phyloP scores from a whole-genome alignment of 192 early-diverging fungal genomes.

The Umbelopsis isabellina region DNA sequence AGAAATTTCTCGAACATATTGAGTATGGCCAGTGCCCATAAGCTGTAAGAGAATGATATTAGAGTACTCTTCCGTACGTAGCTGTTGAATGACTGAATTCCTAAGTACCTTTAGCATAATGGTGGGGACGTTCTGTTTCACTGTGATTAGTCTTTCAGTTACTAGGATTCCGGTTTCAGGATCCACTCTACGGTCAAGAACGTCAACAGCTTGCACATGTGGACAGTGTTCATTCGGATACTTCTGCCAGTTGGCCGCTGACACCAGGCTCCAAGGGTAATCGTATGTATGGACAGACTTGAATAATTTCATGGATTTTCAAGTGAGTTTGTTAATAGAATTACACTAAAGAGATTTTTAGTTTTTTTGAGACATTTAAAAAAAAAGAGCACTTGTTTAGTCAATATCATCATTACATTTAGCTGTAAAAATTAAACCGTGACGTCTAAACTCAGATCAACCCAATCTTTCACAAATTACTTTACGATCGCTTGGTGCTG shows the following conservation, averaged over 20 bases:
- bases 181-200: slow-evolving; percentile 79
- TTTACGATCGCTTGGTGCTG: too few species aligned
- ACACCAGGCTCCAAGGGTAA: slow-evolving; percentile 81
- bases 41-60: slow-evolving; percentile 43
- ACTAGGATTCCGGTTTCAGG: slow-evolving; percentile 79
- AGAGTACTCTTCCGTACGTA: not conserved
- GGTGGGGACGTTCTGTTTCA: slow-evolving; percentile 82
- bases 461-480: too few species aligned
- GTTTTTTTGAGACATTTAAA: too few species aligned
- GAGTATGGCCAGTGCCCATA: slow-evolving; percentile 66
- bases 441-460: too few species aligned
- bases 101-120: slow-evolving; percentile 59
- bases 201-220: slow-evolving; percentile 92
- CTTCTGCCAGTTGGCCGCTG: slow-evolving; percentile 91
- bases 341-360: too few species aligned
- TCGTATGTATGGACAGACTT: slow-evolving; percentile 76
- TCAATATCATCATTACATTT: too few species aligned
- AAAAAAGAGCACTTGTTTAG: too few species aligned
- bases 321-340: too few species aligned
- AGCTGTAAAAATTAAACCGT: too few species aligned
- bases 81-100: not conserved
- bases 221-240: slow-evolving; percentile 93
- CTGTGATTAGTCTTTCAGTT: slow-evolving; percentile 90
- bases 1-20: slow-evolving; percentile 89
- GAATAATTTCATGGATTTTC: slow-evolving; percentile 77